phyloP scores from a whole-genome alignment of 1,284 basidiomycete species.

The Phylloboletellus chloephorus region DNA sequence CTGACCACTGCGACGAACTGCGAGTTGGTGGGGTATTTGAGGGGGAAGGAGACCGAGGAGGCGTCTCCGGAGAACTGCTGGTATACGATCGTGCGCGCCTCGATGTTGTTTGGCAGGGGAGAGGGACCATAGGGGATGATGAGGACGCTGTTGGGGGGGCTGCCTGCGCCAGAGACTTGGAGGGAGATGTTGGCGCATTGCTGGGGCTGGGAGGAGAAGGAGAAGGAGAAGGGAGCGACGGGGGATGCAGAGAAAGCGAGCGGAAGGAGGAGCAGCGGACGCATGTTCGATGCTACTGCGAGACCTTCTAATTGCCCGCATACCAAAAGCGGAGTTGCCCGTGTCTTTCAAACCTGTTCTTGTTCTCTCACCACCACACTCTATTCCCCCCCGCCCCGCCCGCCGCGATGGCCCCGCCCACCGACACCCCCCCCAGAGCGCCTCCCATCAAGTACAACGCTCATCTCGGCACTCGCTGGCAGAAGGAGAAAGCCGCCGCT shows the following conservation, averaged over 20 bases:
- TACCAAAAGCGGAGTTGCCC: constrained; percentile 15
- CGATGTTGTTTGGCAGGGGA: constrained; percentile 53
- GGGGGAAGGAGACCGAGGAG: constrained; percentile 46
- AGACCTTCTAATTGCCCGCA: too few relatives aligned
- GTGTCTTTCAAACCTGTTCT: background rate
- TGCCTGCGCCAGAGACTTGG: constrained; percentile 44
- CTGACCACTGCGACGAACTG: constrained; percentile 72
- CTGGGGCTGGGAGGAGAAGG: constrained; percentile 48
- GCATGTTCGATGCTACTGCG: too few relatives aligned
- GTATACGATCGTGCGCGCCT: constrained; percentile 59
- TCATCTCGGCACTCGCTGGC: constrained; percentile 73
- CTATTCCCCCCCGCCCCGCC: constrained; percentile 5
- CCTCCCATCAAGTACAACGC: constrained; percentile 64
- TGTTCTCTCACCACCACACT: constrained; percentile 13
- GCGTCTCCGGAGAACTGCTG: constrained; percentile 44
- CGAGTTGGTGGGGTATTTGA: constrained; percentile 62
- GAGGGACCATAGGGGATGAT: constrained; percentile 62
- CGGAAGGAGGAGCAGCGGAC: constrained; percentile 4
- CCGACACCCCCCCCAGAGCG: constrained; percentile 57
- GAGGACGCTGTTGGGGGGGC: constrained; percentile 60
- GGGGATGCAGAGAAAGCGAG: constrained; percentile 21
- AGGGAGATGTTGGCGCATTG: constrained; percentile 64
- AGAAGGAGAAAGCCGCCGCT: constrained; percentile 74
- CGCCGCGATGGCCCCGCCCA: constrained; percentile 35
- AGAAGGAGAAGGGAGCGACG: constrained; percentile 45